phyloP scores from a whole-genome alignment of 2,329 filamentous ascomycete genomes.

The Bertia moriformis region DNA sequence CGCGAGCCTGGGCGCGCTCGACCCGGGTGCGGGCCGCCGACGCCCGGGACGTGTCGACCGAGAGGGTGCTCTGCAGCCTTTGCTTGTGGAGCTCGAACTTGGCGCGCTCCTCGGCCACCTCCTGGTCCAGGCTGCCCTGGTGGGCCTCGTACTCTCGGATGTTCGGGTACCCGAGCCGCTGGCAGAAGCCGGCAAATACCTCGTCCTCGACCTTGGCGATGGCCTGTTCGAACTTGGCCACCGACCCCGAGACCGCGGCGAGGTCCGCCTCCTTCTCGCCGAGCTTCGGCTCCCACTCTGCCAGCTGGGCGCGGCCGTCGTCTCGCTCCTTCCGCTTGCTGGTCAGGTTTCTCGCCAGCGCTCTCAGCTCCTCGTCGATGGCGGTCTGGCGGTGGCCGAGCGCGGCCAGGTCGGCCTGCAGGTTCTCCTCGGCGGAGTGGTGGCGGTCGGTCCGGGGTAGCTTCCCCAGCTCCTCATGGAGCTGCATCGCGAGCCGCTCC shows the following conservation, averaged over 20 bases:
- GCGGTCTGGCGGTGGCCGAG: constrained; percentile 64
- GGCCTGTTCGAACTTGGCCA: constrained; percentile 38
- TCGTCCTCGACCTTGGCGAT: constrained; percentile 76
- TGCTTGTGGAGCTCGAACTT: constrained; percentile 77
- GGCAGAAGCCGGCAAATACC: constrained; percentile 75
- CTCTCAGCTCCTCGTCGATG: constrained; percentile 60
- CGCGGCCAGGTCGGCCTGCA: constrained; percentile 69
- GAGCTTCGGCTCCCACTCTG: constrained; percentile 65
- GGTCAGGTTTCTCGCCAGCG: constrained; percentile 66
- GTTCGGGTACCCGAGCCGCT: constrained; percentile 69
- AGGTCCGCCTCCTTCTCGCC: constrained; percentile 57
- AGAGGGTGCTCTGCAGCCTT: constrained; percentile 47
- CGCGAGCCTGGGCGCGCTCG: constrained; percentile 48
- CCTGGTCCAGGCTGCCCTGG: constrained; percentile 82
- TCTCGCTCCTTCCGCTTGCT: constrained; percentile 74
- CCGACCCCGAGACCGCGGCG: constrained; percentile 34
- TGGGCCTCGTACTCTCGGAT: constrained; percentile 89
- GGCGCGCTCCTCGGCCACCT: constrained; percentile 72
- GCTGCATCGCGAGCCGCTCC: constrained; percentile 35
- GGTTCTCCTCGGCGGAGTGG: constrained; percentile 61
- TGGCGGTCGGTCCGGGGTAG: constrained; percentile 60
- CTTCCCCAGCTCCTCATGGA: constrained; percentile 63
- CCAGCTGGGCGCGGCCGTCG: constrained; percentile 57
- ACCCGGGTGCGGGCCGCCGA: constrained; percentile 54
- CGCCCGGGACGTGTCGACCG: constrained; percentile 37